Percentiles rank a stretch among this genome's conserved stretches.
Evolutionary conservation across 768 basidiomycete species (phyloP).

Genomic region (Boletus reticulatus): DNA sequence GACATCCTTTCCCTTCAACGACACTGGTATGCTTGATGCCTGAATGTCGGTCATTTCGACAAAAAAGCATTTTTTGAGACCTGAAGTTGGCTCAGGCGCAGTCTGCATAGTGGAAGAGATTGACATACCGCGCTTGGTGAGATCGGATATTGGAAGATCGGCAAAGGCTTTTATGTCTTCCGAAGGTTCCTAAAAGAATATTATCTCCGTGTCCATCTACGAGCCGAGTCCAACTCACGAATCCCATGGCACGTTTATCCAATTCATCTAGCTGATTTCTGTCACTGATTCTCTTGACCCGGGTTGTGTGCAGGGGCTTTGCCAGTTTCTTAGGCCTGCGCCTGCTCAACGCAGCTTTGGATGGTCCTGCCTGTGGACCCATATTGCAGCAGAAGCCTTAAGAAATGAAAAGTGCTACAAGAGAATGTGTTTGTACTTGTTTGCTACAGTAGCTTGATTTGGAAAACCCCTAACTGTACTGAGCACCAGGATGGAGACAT

Average conservation of each 20-base stretch:
- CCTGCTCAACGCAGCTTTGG: conserved; percentile 1
- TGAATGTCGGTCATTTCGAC: conserved; percentile 85
- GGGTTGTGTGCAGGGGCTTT: conserved; percentile 19
- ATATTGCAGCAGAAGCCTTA: conserved; percentile 5
- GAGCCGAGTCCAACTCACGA: conserved; percentile 37
- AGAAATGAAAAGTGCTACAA: neutral
- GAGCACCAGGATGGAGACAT: too few species aligned
- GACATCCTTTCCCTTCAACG: conserved; percentile 62
- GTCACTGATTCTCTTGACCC: conserved; percentile 43
- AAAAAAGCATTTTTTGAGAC: conserved; percentile 85
- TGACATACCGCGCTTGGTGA: conserved; percentile 65
- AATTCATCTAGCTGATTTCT: conserved; percentile 51
- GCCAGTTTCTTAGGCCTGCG: conserved; percentile 17
- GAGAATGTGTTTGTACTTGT: neutral
- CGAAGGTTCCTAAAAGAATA: conserved; percentile 44
- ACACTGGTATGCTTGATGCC: conserved; percentile 53
- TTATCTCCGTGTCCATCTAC: conserved; percentile 9
- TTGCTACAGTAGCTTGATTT: neutral
- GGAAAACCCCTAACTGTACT: neutral
- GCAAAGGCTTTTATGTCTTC: conserved; percentile 53
- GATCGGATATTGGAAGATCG: conserved; percentile 75
- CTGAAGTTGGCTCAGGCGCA: conserved; percentile 36
- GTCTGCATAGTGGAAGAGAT: neutral
- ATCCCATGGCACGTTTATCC: conserved; percentile 47
- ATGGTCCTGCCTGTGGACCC: conserved; percentile 19